A percentile compares a stretch with the other conserved stretches of the same genome.
Evolutionary conservation across 192 early-diverging fungal species (phyloP).

Genomic region (Funneliformis geosporum): DNA sequence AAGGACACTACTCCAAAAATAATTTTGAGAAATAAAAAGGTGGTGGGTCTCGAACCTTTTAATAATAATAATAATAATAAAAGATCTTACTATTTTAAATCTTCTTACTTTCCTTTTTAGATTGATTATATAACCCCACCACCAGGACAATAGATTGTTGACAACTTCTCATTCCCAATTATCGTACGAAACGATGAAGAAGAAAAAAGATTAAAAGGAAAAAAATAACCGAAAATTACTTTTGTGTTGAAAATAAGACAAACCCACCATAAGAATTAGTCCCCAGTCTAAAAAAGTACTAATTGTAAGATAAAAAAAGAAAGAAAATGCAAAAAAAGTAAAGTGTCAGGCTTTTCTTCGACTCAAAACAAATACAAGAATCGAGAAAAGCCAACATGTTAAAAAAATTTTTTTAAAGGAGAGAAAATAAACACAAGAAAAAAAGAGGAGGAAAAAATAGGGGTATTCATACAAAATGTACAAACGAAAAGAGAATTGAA

Average conservation of each 20-base stretch:
- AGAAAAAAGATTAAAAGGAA: slow-evolving; percentile 5
- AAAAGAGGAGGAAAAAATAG: slow-evolving; percentile 13
- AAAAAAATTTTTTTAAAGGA: slow-evolving; percentile 28
- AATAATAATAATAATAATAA: too few relatives aligned
- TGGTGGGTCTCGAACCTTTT: too few relatives aligned
- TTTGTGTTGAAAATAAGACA: slow-evolving; percentile 1
- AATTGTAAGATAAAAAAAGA: background rate
- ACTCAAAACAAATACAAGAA: slow-evolving; percentile 14
- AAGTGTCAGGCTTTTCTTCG: background rate
- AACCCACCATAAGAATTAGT: slow-evolving; percentile 31
- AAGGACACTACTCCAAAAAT: too few relatives aligned
- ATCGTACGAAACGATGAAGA: too few relatives aligned
- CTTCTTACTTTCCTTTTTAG: too few relatives aligned
- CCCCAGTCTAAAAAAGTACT: slow-evolving; percentile 10
- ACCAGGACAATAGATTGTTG: too few relatives aligned
- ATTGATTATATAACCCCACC: too few relatives aligned
- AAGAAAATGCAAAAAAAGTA: background rate
- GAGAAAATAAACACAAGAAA: slow-evolving; percentile 23
- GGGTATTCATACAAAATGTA: slow-evolving; percentile 20
- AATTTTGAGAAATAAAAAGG: too few relatives aligned
- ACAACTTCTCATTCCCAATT: too few relatives aligned
- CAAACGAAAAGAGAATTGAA: slow-evolving; percentile 34
- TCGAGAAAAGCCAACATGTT: slow-evolving; percentile 27
- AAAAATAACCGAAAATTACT: slow-evolving; percentile 10
- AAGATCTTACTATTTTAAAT: too few relatives aligned